Evolutionary conservation across 2,329 filamentous ascomycete genomes (phyloP).

Genomic region (Talaromyces sp.): DNA sequence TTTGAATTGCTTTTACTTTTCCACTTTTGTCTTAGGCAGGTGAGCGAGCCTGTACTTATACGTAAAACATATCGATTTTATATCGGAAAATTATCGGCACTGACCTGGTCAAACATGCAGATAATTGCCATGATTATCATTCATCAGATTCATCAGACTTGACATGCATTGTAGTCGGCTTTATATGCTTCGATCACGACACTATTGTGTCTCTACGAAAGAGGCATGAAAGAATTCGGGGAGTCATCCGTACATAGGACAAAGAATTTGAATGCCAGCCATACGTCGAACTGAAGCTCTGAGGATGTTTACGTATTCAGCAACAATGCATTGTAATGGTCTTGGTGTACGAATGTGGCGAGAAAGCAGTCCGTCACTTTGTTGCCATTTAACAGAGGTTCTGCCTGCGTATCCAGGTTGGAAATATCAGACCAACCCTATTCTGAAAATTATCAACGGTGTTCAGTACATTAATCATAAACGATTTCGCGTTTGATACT

Average conservation of each 20-base stretch:
- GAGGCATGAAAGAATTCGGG: background rate
- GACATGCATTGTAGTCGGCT: background rate
- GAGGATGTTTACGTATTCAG: background rate
- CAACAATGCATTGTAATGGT: background rate
- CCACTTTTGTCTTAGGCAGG: background rate
- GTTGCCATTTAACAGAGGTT: background rate
- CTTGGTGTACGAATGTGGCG: background rate
- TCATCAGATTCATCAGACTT: background rate
- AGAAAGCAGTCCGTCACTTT: background rate
- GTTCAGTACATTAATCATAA: background rate
- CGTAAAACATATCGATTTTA: background rate
- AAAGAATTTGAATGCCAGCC: background rate
- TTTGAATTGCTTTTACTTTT: background rate
- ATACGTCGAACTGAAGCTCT: background rate
- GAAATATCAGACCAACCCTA: background rate
- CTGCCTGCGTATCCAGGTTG: background rate
- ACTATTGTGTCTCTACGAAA: background rate
- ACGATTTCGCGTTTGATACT: background rate
- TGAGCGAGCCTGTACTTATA: background rate
- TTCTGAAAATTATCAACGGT: too few relatives aligned
- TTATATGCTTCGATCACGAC: background rate
- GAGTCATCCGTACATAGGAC: background rate
- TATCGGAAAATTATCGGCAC: background rate
- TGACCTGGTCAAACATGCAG: background rate
- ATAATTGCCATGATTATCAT: background rate